Evolutionary conservation across 2,329 filamentous ascomycete species (phyloP), one percentile per base, ranked within the genome.

Genomic region (Hymenoscyphus fructigenus): DNA sequence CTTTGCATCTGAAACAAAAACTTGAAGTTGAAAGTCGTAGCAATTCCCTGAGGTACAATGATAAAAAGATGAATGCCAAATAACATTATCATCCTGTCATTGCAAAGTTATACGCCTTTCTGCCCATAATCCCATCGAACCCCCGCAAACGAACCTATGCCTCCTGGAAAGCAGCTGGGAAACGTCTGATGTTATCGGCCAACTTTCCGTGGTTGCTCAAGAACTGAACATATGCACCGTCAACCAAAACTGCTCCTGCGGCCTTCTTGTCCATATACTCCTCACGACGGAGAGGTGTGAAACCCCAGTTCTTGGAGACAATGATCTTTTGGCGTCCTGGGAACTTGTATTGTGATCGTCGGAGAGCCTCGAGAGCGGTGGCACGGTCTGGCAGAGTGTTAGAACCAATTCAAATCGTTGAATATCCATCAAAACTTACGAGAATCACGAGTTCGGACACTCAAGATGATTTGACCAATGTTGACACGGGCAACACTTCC

Each of bases 281-380:
- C 76, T 98, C 95, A 77, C 95, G 93, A 78, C 92, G 91, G 77
- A 99, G 92, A 79, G 93, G 93, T 70, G 95, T 99, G 91, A 99
- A 99, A 76, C 95, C 95, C 95, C 95, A 99, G 90, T 99, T 99
- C 93, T 98, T 99, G 87, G 91, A 96, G 85, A 98, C 90, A 79
- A 99, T 97, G 86, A 99, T 98, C 93, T 99, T 99, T 89, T 99
- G 95, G 85, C 95, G 94, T 83, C 95, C 95, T 75, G 95, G 95
- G 92, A 99, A 99, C 91, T 98, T 99, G 92, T 98, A 97, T 90
- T 97, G 95, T 74, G 93, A 96, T 82, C 95, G 93, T 81, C 96
- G 94, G 81, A 99, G 92, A 79, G 95, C 95, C 90, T 99, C 95
- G 78, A 99, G 93, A 81, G 95, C 95, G 78, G 90, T 88, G 75